phyloP scores from a whole-genome alignment of 2,329 filamentous ascomycete species.

The Nothophoma quercina region DNA sequence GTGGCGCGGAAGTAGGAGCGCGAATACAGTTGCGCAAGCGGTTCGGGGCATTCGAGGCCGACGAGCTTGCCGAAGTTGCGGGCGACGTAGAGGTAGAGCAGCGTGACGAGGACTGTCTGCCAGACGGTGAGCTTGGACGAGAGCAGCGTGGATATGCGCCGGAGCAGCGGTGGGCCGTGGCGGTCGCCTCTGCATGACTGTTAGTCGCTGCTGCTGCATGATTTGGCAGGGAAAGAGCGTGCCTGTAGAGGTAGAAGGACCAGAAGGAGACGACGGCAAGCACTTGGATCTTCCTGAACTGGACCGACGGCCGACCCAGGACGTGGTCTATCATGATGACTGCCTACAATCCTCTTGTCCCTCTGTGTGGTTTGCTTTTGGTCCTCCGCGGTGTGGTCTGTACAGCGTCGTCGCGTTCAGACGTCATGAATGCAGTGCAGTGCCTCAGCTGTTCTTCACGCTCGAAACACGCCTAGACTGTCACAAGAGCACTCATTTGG shows the following conservation, averaged over 20 bases:
- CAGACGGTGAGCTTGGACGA: conserved; percentile 79
- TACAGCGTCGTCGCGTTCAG: neutral
- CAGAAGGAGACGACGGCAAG: conserved; percentile 91
- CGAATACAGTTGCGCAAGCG: conserved; percentile 92
- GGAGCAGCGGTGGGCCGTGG: conserved; percentile 83
- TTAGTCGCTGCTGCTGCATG: conserved; percentile 21
- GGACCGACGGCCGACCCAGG: conserved; percentile 85
- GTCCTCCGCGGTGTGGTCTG: conserved; percentile 7
- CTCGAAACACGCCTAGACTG: neutral
- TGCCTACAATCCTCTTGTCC: neutral
- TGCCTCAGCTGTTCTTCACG: neutral
- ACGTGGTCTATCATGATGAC: conserved; percentile 74
- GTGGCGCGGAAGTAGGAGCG: conserved; percentile 93
- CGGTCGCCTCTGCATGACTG: conserved; percentile 70
- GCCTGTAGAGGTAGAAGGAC: conserved; percentile 83
- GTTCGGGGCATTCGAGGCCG: conserved; percentile 90
- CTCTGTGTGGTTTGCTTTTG: neutral
- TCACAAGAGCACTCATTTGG: neutral
- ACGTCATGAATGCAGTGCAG: conserved; percentile 15
- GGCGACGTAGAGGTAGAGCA: conserved; percentile 88
- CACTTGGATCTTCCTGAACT: conserved; percentile 92
- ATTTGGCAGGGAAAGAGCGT: conserved; percentile 33
- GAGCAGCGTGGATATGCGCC: conserved; percentile 74
- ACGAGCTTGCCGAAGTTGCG: conserved; percentile 94
- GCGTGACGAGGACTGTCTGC: conserved; percentile 86